Percentiles rank a stretch among this genome's conserved stretches.
Conservation (phyloP, 768 basidiomycete species). For the Tylopilus sp. region DNA sequence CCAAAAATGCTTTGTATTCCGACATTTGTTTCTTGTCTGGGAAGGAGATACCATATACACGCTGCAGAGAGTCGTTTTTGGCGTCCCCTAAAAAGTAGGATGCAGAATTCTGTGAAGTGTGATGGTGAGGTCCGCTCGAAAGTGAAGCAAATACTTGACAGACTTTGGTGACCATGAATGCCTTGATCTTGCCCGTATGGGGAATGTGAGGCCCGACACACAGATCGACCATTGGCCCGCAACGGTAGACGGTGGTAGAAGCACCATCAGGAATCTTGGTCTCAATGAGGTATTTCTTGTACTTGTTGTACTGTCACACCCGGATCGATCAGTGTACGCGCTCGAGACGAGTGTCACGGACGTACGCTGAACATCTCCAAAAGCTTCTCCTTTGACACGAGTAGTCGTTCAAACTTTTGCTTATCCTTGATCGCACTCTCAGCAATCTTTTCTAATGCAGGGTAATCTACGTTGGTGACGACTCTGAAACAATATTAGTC, state of each 20-base stretch:
- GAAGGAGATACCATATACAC: conserved; percentile 98
- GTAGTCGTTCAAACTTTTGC: conserved; percentile 93
- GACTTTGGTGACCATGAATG: conserved; percentile 95
- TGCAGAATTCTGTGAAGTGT: conserved; percentile 72
- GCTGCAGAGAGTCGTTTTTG: conserved; percentile 90
- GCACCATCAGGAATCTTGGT: conserved; percentile 95
- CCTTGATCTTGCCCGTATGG: conserved; percentile 96
- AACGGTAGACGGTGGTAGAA: conserved; percentile 96
- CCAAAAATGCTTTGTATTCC: conserved; percentile 94
- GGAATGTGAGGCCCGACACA: conserved; percentile 98
- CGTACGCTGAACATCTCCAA: conserved; percentile 93
- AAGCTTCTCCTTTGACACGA: conserved; percentile 91
- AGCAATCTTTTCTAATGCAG: conserved; percentile 81
- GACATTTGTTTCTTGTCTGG: conserved; percentile 93
- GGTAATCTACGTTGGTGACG: conserved; percentile 80
- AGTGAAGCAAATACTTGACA: neutral
- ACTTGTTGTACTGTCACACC: conserved; percentile 88
- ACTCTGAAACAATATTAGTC: conserved; percentile 41
- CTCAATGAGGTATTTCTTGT: conserved; percentile 94
- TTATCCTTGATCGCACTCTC: conserved; percentile 92
- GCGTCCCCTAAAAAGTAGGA: conserved; percentile 97
- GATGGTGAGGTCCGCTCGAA: neutral
- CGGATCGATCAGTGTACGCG: conserved; percentile 2
- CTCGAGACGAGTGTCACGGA: conserved; percentile 4
- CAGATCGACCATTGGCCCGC: conserved; percentile 97